Evolutionary conservation across 495 filamentous ascomycete genomes (phyloP), one percentile per base, ranked within the genome.

Genomic region (Tetracladium marchalianum): DNA sequence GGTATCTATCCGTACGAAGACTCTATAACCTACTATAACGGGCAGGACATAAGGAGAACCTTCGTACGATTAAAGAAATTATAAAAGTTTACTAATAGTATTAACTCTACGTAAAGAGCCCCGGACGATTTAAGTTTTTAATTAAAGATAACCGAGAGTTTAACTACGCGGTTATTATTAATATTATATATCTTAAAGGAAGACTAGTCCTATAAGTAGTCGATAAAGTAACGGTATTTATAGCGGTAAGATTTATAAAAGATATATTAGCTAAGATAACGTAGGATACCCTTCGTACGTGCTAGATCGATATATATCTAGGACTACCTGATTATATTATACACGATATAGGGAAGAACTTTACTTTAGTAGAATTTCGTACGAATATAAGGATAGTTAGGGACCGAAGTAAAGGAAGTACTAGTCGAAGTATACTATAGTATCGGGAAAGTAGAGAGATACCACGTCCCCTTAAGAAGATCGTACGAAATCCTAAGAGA

Each of bases 251-350:
- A n/a, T n/a, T n/a, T n/a, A n/a, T n/a, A n/a, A n/a, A n/a, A n/a
- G n/a, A n/a, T n/a, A n/a, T n/a, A n/a, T n/a, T n/a, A n/a, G n/a
- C n/a, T n/a, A n/a, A n/a, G n/a, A n/a, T n/a, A n/a, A n/a, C n/a
- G n/a, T n/a, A n/a, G n/a, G n/a, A n/a, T n/a, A n/a, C n/a, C n/a
- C n/a, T n/a, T n/a, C n/a, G n/a, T n/a, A n/a, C n/a, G 16, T 56
- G 47, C 37, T 63, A 43, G 60, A 59, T 63, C 17, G 41, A 63
- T 37, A 57, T 39, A 4, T 63, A 63, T 41, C 41, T 57, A 24
- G 51, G 60, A 10, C 55, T 51, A 0, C 57, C 48, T 1, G 50
- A 60, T 35, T 10, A 41, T 1, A 53, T 60, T 39, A 41, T 42
- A 27, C 17, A 43, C 15, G 44, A 63, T 43, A 39, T 46, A 4